phyloP scores from a whole-genome alignment of 2,329 filamentous ascomycete species.

The Trichoderma cornu-damae region DNA sequence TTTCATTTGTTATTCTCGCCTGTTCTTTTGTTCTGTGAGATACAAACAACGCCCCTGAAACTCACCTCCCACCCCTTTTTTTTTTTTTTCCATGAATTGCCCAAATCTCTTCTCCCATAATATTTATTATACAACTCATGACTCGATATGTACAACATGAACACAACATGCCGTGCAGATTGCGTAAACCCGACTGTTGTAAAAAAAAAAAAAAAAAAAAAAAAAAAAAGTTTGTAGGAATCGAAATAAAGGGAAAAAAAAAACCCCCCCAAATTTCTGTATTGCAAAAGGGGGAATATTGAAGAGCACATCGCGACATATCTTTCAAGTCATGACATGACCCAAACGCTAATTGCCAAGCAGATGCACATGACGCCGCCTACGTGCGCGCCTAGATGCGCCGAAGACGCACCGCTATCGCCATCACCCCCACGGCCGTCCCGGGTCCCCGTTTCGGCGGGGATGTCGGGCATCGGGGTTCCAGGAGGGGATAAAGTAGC shows the following conservation, averaged over 20 bases:
- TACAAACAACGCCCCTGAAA: too few relatives aligned
- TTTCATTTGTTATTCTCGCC: too few relatives aligned
- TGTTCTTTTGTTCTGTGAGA: too few relatives aligned
- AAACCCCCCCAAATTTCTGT: too few relatives aligned
- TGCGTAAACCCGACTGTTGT: too few relatives aligned
- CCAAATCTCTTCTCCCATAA: too few relatives aligned
- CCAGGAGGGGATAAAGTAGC: constrained; percentile 37
- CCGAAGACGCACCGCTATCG: constrained; percentile 22
- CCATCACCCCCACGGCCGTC: constrained; percentile 21
- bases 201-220: background rate
- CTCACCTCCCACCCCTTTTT: too few relatives aligned
- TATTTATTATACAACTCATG: too few relatives aligned
- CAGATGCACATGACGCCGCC: constrained; percentile 27
- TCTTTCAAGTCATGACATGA: constrained; percentile 24
- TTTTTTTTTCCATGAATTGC: too few relatives aligned
- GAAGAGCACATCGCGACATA: background rate
- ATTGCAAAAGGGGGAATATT: background rate
- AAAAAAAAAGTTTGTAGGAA: too few relatives aligned
- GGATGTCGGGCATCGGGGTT: constrained; percentile 24
- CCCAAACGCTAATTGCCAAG: constrained; percentile 40
- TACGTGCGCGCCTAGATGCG: constrained; percentile 15
- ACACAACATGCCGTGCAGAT: too few relatives aligned
- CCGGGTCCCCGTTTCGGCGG: constrained; percentile 27
- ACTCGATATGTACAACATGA: too few relatives aligned
- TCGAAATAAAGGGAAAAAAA: background rate